These are phyloP conservation scores for Dianthus caryophyllus DNA, from an alignment of 148 eudicot genomes.

Conservation along the genomic window DNA sequence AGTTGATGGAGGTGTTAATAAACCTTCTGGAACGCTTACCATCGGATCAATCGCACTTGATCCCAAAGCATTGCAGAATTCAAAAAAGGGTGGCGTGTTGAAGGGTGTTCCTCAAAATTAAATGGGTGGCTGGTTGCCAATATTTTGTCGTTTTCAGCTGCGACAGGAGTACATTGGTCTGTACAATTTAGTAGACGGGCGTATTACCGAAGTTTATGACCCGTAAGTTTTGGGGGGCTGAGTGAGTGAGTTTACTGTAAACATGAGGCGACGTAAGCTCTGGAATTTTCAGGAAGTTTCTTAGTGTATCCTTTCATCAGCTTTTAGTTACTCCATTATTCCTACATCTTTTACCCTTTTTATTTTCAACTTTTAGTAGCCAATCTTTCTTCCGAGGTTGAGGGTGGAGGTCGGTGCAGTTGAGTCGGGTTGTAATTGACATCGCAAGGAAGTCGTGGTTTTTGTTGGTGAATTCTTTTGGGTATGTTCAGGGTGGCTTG, in stretches of 20 bases:
- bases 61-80: conserved; percentile 50
- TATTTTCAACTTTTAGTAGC: not conserved
- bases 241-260: conserved; percentile 11
- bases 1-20: conserved; percentile 41
- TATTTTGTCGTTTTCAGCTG: conserved; percentile 5
- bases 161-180: conserved; percentile 7
- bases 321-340: not conserved
- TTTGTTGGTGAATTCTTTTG: conserved; percentile 4
- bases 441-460: not conserved
- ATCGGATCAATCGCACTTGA: conserved; percentile 87
- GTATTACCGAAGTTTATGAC: not conserved
- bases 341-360: not conserved
- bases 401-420: not conserved
- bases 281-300: conserved; percentile 7
- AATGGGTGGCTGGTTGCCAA: not conserved
- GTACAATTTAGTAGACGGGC: conserved; percentile 7
- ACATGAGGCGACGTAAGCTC: conserved; percentile 12
- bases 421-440: not conserved
- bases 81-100: conserved; percentile 25
- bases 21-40: conserved; percentile 52
- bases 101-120: conserved; percentile 27
- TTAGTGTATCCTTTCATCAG: not conserved
- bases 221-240: not conserved
- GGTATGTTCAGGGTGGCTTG: not conserved
- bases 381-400: not conserved